phyloP scores from a whole-genome alignment of 306 rosid genomes.

The Vigna radiata region DNA sequence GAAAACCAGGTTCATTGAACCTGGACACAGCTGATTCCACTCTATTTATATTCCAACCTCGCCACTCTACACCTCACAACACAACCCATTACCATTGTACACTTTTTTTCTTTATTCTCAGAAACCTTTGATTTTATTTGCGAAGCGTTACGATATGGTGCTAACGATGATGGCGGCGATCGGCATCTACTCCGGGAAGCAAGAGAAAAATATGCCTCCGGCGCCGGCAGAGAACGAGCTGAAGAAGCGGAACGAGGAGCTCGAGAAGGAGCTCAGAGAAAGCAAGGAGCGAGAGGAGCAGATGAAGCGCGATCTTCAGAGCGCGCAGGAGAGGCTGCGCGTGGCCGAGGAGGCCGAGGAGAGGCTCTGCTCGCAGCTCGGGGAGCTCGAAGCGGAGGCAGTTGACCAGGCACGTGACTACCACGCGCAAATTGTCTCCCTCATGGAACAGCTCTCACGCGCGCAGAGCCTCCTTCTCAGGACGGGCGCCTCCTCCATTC shows the following conservation, averaged over 20 bases:
- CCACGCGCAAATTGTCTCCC: constrained; percentile 61
- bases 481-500: constrained; percentile 36
- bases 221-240: constrained; percentile 39
- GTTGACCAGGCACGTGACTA: constrained; percentile 74
- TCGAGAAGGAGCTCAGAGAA: constrained; percentile 73
- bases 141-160: background rate
- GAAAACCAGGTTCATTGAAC: constrained; percentile 51
- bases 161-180: constrained; percentile 48
- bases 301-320: constrained; percentile 63
- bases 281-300: constrained; percentile 77
- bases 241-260: constrained; percentile 67
- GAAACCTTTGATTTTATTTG: no score
- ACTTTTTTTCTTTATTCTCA: background rate
- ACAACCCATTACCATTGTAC: background rate
- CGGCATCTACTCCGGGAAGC: constrained; percentile 35
- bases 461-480: constrained; percentile 59
- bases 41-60: constrained; percentile 41
- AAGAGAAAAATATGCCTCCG: background rate
- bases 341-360: constrained; percentile 95
- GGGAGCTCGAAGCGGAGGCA: constrained; percentile 87
- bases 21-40: constrained; percentile 38
- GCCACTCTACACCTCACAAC: background rate
- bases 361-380: constrained; percentile 90
- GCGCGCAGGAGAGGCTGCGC: constrained; percentile 66
- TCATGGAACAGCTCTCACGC: constrained; percentile 71